Evolutionary conservation across 192 early-diverging fungal species (phyloP).

Genomic region (Chytriomyces confervae): DNA sequence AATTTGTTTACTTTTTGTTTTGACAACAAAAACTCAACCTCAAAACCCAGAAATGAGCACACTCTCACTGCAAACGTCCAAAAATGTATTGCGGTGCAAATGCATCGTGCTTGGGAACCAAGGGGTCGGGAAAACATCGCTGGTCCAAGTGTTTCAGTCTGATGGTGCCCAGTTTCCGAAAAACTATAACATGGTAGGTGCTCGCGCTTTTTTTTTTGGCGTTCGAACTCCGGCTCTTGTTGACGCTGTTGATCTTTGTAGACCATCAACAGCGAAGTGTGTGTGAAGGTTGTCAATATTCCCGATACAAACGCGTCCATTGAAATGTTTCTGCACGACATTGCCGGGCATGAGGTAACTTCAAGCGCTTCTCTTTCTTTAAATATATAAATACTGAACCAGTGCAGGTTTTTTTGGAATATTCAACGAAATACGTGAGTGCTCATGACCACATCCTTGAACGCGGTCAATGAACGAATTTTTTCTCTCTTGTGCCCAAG

Average conservation of each 20-base stretch:
- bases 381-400: constrained; percentile 43
- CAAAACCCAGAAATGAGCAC: not conserved
- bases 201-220: not conserved
- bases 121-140: constrained; percentile 52
- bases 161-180: constrained; percentile 53
- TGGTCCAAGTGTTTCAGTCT: constrained; percentile 52
- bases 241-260: constrained; percentile 15
- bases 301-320: constrained; percentile 55
- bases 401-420: constrained; percentile 18
- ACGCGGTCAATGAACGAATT: not conserved
- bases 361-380: constrained; percentile 23
- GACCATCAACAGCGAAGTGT: constrained; percentile 58
- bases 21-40: constrained; percentile 2
- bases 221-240: constrained; percentile 11
- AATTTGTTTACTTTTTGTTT: constrained; percentile 5
- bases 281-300: constrained; percentile 60
- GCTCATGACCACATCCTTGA: not conserved
- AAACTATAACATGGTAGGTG: constrained; percentile 48
- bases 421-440: constrained; percentile 27
- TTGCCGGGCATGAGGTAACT: constrained; percentile 48
- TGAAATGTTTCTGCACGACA: constrained; percentile 56
- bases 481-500: constrained; percentile 22
- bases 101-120: constrained; percentile 52
- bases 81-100: constrained; percentile 51
- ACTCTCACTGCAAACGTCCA: not conserved